Evolutionary conservation across 768 basidiomycete genomes (phyloP), one percentile per base, ranked within the genome.

Genomic region (Podaxis sp.): DNA sequence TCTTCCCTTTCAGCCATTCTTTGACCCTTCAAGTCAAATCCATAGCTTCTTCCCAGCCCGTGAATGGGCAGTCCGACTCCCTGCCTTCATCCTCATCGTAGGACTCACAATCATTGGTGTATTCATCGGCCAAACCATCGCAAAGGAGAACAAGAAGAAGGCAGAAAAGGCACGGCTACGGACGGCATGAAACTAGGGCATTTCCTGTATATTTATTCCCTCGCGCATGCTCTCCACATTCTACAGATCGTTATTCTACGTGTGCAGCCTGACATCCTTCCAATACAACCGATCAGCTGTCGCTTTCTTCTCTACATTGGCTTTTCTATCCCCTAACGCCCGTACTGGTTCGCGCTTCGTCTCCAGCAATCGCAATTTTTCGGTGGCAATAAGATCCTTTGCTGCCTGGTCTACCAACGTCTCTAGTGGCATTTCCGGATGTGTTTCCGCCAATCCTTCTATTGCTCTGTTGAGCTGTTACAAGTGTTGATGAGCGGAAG

Each of bases 31-130:
- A 2, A 94, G 86, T 68, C 84, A 87, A 20, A 78, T 96, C 33
- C 93, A 95, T 65, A 66, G 70, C 48, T 87, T 85, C 75, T 98
- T 99, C 73, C 96, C 93, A 0, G 72, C 91, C 4, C 81, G 96
- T 54, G 94, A 97, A 79, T 98, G 95, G 94, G 96, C 94, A 10
- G 80, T 98, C 55, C 85, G 91, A 20, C 73, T 98, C 51, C 95
- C 96, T 41, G 89, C 91, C 2, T 84, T 93, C 73, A 77, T 96
- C 55, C 84, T 99, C 7, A 81, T 95, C 4, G 70, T 90, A 8
- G 96, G 95, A 5, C 76, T 97, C 40, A 80, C 87, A n/a, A 88
- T 81, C 11, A 89, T 98, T 44, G 92, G 91, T 11, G 69, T 81
- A 41, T 94, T 97, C 74, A 75, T 96, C n/a, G 91, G 89, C 3